A percentile compares a stretch with the other conserved stretches of the same genome.
Evolutionary conservation across 2,329 filamentous ascomycete genomes (phyloP).

Genomic region (Coleophoma crateriformis): DNA sequence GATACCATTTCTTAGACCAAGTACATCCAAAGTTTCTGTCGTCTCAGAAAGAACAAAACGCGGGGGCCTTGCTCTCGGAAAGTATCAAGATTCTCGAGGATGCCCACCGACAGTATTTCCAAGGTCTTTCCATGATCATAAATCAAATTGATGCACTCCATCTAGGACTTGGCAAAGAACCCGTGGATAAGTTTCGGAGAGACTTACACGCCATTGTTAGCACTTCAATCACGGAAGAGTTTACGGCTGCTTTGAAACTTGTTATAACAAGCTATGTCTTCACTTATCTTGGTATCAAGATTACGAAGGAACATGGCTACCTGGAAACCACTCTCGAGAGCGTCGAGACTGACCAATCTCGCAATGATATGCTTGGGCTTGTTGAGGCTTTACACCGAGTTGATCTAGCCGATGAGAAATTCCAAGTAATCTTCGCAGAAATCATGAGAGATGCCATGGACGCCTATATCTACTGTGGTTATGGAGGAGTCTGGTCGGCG

Average conservation of each 20-base stretch:
- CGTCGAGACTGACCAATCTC: slow-evolving; percentile 30
- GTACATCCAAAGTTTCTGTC: slow-evolving; percentile 50
- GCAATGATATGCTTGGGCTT: slow-evolving; percentile 47
- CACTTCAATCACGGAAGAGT: slow-evolving; percentile 51
- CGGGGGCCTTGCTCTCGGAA: slow-evolving; percentile 40
- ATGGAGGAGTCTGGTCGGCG: slow-evolving; percentile 53
- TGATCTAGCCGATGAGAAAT: slow-evolving; percentile 62
- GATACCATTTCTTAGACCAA: slow-evolving; percentile 54
- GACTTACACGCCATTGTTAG: slow-evolving; percentile 61
- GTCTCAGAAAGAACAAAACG: slow-evolving; percentile 27
- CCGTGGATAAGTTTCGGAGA: slow-evolving; percentile 46
- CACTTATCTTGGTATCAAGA: slow-evolving; percentile 35
- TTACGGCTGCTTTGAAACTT: slow-evolving; percentile 47
- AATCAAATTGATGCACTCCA: slow-evolving; percentile 35
- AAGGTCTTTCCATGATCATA: slow-evolving; percentile 46
- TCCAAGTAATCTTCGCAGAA: slow-evolving; percentile 67
- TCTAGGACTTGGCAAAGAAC: slow-evolving; percentile 28
- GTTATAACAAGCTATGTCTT: slow-evolving; percentile 49
- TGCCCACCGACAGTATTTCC: slow-evolving; percentile 51
- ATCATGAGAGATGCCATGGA: slow-evolving; percentile 63
- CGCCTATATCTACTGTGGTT: slow-evolving; percentile 55
- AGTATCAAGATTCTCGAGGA: slow-evolving; percentile 54
- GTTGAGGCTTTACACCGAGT: slow-evolving; percentile 56
- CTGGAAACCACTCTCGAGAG: slow-evolving; percentile 11
- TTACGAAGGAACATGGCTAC: slow-evolving; percentile 4